Percentiles rank a stretch among this genome's conserved stretches.
Evolutionary conservation across 768 basidiomycete species (phyloP).

Genomic region (Filobasidium wieringae): DNA sequence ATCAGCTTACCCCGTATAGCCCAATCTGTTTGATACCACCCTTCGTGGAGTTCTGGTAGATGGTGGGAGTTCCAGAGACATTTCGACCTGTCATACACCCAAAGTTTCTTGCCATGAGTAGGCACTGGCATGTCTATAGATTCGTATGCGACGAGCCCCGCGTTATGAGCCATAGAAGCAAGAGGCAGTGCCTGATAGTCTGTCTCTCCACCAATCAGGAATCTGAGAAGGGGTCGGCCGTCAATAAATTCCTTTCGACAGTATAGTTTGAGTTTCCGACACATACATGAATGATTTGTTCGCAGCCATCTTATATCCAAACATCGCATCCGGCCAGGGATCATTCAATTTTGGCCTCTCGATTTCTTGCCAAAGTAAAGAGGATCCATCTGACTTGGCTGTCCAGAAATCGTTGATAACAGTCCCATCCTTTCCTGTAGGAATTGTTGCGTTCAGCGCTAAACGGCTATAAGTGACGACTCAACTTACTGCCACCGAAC

Average conservation of each 20-base stretch:
- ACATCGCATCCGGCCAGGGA: background rate
- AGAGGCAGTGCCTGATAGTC: background rate
- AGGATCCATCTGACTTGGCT: background rate
- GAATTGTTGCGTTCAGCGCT: background rate
- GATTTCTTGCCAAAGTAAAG: background rate
- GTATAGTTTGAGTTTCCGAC: background rate
- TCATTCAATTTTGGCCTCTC: background rate
- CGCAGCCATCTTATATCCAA: background rate
- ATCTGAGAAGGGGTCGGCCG: background rate
- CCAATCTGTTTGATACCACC: no score
- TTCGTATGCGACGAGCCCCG: background rate
- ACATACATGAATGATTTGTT: background rate
- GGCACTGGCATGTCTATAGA: no score
- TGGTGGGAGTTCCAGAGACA: no score
- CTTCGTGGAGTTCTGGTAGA: no score
- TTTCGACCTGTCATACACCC: no score
- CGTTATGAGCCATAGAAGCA: background rate
- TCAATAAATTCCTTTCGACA: background rate
- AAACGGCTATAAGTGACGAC: background rate
- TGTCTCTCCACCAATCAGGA: background rate
- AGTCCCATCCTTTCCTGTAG: background rate
- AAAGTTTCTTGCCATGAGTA: no score
- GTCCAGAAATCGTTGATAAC: constrained; percentile 2
- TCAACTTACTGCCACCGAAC: constrained; percentile 12
- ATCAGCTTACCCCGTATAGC: no score